Conservation (phyloP, 192 early-diverging fungal species). For the Mortierella alpina region DNA sequence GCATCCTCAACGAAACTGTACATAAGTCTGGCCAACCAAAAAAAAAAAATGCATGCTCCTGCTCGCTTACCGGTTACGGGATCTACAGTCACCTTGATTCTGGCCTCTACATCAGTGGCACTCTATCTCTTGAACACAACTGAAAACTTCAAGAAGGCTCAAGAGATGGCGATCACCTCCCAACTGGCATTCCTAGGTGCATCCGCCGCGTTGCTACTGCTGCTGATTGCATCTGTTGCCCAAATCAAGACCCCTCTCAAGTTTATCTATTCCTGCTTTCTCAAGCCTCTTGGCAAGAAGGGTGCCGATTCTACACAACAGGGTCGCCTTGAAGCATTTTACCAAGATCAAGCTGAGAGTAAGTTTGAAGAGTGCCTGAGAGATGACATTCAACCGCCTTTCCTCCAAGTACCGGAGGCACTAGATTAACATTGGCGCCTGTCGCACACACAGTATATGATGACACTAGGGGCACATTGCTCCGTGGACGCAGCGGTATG, state of each 20-base stretch:
- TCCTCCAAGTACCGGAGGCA: background rate
- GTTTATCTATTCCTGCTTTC: slow-evolving; percentile 81
- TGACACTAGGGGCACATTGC: slow-evolving; percentile 73
- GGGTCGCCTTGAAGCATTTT: slow-evolving; percentile 81
- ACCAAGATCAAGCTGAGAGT: slow-evolving; percentile 80
- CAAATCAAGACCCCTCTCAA: slow-evolving; percentile 57
- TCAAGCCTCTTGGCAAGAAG: slow-evolving; percentile 73
- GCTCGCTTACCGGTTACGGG: slow-evolving; percentile 14
- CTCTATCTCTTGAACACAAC: slow-evolving; percentile 47
- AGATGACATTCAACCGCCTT: too few relatives aligned
- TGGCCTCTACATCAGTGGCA: slow-evolving; percentile 37
- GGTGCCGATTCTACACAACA: slow-evolving; percentile 68
- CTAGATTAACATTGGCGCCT: background rate
- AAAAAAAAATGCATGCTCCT: slow-evolving; percentile 24
- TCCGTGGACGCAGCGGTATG: slow-evolving; percentile 84
- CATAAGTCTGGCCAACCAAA: slow-evolving; percentile 3
- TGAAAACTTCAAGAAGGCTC: slow-evolving; percentile 45
- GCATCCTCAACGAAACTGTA: background rate
- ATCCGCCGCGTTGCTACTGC: slow-evolving; percentile 29
- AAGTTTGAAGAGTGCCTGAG: slow-evolving; percentile 11
- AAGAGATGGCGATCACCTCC: slow-evolving; percentile 47
- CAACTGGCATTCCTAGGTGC: slow-evolving; percentile 40
- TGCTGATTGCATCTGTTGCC: slow-evolving; percentile 47
- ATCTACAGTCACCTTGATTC: slow-evolving; percentile 31
- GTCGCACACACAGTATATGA: slow-evolving; percentile 72